Evolutionary conservation across 495 filamentous ascomycete genomes (phyloP).

Genomic region (Pseudotulostoma volvatum): DNA sequence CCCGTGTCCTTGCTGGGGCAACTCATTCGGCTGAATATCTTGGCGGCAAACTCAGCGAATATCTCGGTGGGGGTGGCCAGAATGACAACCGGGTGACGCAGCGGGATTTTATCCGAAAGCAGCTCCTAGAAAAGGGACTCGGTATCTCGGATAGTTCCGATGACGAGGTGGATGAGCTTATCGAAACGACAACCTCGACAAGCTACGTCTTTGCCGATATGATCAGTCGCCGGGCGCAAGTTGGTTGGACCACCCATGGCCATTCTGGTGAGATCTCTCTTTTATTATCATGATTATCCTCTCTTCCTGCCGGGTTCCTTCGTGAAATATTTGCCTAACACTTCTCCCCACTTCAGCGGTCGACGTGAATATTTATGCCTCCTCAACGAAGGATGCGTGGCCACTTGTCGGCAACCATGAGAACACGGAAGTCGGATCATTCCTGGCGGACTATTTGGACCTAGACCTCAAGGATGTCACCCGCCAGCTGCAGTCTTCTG

Average conservation of each 20-base stretch:
- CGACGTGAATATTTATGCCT: conserved; percentile 85
- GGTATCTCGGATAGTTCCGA: conserved; percentile 61
- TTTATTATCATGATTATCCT: too few species aligned
- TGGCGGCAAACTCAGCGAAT: conserved; percentile 36
- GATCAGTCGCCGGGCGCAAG: conserved; percentile 68
- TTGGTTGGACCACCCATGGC: conserved; percentile 86
- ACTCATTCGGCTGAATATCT: conserved; percentile 63
- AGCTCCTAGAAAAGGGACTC: conserved; percentile 46
- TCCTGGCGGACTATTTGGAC: conserved; percentile 61
- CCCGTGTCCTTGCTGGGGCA: conserved; percentile 62
- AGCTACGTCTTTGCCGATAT: conserved; percentile 62
- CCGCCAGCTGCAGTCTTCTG: conserved; percentile 47
- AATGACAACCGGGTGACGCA: conserved; percentile 11
- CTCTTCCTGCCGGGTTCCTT: too few species aligned
- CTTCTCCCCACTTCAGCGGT: too few species aligned
- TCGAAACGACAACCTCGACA: conserved; percentile 30
- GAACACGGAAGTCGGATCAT: conserved; percentile 81
- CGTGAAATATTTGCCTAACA: too few species aligned
- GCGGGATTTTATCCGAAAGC: conserved; percentile 38
- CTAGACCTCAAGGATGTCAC: conserved; percentile 66
- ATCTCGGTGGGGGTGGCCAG: conserved; percentile 25
- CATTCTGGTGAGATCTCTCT: conserved; percentile 41
- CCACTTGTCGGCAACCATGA: conserved; percentile 70
- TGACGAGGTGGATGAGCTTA: conserved; percentile 49
- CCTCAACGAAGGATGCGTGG: conserved; percentile 27